phyloP scores from a whole-genome alignment of 2,329 filamentous ascomycete genomes.

The Pleomassaria siparia region DNA sequence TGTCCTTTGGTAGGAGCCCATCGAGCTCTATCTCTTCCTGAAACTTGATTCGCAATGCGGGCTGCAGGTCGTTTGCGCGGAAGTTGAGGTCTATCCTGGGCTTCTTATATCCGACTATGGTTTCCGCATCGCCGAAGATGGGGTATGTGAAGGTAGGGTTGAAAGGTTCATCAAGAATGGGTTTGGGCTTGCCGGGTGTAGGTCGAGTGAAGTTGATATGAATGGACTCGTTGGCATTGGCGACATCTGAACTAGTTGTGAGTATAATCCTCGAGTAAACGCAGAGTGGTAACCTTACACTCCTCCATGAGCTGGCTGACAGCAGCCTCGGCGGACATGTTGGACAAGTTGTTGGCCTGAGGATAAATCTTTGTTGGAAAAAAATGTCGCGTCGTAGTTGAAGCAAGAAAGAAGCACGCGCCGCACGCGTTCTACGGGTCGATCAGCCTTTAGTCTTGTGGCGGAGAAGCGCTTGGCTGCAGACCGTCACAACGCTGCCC shows the following conservation, averaged over 20 bases:
- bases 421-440: no score
- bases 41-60: slow-evolving; percentile 71
- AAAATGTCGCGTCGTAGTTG: no score
- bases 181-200: slow-evolving; percentile 18
- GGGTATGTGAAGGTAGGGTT: slow-evolving; percentile 86
- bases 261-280: slow-evolving; percentile 10
- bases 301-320: slow-evolving; percentile 28
- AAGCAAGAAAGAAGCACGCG: no score
- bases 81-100: slow-evolving; percentile 74
- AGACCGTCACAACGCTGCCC: no score
- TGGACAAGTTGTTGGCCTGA: not conserved
- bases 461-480: no score
- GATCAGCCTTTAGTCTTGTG: no score
- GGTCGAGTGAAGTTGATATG: slow-evolving; percentile 41
- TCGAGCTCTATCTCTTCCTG: slow-evolving; percentile 73
- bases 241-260: slow-evolving; percentile 29
- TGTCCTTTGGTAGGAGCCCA: slow-evolving; percentile 55
- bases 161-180: slow-evolving; percentile 65
- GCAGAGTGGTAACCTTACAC: slow-evolving; percentile 26
- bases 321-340: not conserved
- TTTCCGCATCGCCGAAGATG: slow-evolving; percentile 91
- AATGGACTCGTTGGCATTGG: slow-evolving; percentile 41
- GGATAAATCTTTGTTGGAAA: not conserved
- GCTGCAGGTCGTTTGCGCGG: slow-evolving; percentile 73
- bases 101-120: slow-evolving; percentile 85